Percentiles rank a stretch among this genome's conserved stretches.
phyloP scores from a whole-genome alignment of 2,329 filamentous ascomycete species.

The Lizonia empirigonia region DNA sequence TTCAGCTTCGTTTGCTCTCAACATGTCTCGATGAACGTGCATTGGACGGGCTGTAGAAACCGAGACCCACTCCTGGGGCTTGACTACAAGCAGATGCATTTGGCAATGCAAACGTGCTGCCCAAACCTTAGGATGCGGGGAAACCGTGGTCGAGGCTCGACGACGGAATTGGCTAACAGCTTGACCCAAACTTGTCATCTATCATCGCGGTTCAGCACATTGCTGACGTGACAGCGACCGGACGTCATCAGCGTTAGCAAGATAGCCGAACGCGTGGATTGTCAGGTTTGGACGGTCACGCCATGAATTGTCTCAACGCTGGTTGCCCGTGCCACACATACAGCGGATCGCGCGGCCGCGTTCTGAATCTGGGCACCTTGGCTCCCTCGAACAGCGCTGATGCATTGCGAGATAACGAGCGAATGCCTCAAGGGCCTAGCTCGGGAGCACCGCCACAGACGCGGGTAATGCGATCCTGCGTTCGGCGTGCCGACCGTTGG shows the following conservation, averaged over 20 bases:
- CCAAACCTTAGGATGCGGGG: conserved; percentile 14
- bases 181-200: no score
- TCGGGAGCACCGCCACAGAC: neutral
- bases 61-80: neutral
- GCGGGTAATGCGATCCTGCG: neutral
- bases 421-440: neutral
- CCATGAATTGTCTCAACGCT: conserved; percentile 1
- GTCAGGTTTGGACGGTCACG: neutral
- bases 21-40: neutral
- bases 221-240: conserved; percentile 5
- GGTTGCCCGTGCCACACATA: conserved; percentile 6
- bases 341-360: conserved; percentile 1
- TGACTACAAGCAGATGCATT: conserved; percentile 25
- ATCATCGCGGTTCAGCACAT: conserved; percentile 6
- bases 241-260: no score
- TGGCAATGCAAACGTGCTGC: conserved; percentile 13
- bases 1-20: conserved; percentile 15
- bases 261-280: neutral
- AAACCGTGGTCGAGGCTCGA: conserved; percentile 14
- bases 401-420: conserved; percentile 3
- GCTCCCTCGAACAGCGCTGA: conserved; percentile 5
- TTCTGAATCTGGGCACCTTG: no score
- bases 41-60: neutral
- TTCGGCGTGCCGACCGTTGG: conserved; percentile 2
- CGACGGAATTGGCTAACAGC: conserved; percentile 14